Conservation (phyloP, 106 monocot genomes). For the Allium cepa region DNA sequence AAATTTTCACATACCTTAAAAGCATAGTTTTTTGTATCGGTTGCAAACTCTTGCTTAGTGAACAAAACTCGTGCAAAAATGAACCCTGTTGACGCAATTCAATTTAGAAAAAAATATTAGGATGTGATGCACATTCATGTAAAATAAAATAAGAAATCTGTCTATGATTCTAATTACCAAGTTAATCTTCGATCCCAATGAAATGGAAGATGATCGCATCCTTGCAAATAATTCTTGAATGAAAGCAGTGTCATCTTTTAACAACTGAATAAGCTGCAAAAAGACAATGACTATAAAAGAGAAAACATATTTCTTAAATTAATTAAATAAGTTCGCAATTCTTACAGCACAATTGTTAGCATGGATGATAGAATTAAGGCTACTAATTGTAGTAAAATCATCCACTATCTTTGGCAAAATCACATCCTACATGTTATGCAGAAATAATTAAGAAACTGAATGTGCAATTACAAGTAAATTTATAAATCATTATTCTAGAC, state of each 20-base stretch:
- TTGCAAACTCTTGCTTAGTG: slow-evolving; percentile 75
- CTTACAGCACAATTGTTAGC: slow-evolving; percentile 78
- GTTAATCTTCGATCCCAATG: slow-evolving; percentile 62
- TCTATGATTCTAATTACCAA: slow-evolving; percentile 41
- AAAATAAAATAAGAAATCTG: not conserved
- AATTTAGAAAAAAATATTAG: not conserved
- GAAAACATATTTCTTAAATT: not conserved
- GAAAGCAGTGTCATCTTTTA: slow-evolving; percentile 88
- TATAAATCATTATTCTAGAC: slow-evolving; percentile 19
- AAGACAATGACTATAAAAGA: not conserved
- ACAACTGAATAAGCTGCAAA: slow-evolving; percentile 62
- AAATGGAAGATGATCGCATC: slow-evolving; percentile 58
- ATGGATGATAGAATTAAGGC: slow-evolving; percentile 79
- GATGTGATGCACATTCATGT: not conserved
- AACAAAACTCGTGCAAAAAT: slow-evolving; percentile 90
- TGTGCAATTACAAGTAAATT: not conserved
- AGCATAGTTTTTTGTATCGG: slow-evolving; percentile 65
- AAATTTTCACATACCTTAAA: slow-evolving; percentile 45
- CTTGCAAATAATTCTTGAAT: slow-evolving; percentile 78
- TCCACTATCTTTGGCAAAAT: slow-evolving; percentile 78
- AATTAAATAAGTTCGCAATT: slow-evolving; percentile 8
- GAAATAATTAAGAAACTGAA: not conserved
- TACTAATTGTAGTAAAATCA: slow-evolving; percentile 53
- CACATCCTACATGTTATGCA: slow-evolving; percentile 53
- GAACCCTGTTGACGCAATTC: slow-evolving; percentile 39